Percentiles rank a stretch among this genome's conserved stretches.
Evolutionary conservation across 2,329 filamentous ascomycete genomes (phyloP).

Genomic region (Arthrobotrys conoides): DNA sequence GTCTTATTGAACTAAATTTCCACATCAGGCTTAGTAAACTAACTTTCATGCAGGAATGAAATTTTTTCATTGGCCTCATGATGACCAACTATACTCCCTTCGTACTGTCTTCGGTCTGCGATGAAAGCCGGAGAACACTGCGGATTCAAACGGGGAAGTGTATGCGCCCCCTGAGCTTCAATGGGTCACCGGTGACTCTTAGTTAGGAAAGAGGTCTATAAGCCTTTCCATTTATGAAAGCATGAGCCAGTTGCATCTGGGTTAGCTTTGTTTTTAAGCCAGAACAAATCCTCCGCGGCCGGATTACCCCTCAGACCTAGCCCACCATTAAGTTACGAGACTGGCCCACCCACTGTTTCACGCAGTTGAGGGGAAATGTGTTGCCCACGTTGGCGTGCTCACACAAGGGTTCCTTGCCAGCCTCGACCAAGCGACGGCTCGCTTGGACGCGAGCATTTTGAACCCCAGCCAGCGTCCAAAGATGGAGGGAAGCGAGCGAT

Average conservation of each 20-base stretch:
- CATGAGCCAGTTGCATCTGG: not conserved
- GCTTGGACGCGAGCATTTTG: slow-evolving; percentile 38
- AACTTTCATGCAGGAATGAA: not conserved
- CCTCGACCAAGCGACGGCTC: slow-evolving; percentile 12
- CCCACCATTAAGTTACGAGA: not conserved
- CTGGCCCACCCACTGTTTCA: slow-evolving; percentile 2
- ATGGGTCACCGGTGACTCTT: not conserved
- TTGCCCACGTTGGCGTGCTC: not conserved
- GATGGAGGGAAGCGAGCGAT: slow-evolving; percentile 20
- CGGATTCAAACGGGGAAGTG: not conserved
- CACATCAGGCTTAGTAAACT: not conserved
- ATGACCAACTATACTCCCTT: not conserved
- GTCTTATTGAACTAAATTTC: not conserved
- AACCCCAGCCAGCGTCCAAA: slow-evolving; percentile 9
- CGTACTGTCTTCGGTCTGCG: not conserved
- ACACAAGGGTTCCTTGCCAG: not conserved
- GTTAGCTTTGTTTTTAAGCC: not conserved
- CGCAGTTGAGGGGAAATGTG: not conserved
- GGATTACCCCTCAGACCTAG: not conserved
- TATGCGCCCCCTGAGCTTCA: not conserved
- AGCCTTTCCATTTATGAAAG: not conserved
- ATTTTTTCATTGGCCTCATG: slow-evolving; percentile 16
- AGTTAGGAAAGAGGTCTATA: not conserved
- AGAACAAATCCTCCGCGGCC: slow-evolving; percentile 12
- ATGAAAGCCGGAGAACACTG: slow-evolving; percentile 3